Evolutionary conservation across 108 stramenopile species (phyloP), one percentile per base, ranked within the genome.

Genomic region (Epipyxis sp.): DNA sequence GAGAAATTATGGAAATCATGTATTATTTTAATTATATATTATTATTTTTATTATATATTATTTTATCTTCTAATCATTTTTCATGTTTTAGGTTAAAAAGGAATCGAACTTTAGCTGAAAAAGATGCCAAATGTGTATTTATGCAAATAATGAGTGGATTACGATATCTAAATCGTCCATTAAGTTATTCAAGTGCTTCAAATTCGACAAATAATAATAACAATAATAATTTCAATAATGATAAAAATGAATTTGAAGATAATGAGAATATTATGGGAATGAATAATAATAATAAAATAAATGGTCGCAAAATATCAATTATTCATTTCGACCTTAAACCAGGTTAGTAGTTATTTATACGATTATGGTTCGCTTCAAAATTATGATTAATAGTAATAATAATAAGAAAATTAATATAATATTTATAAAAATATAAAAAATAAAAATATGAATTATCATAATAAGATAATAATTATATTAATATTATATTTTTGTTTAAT

Each of bases 311-410:
- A 6, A 59, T 6, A 76, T 69, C 94, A 0, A 95, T 99, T 74
- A 99, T 99, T 77, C 98, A 99, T 81, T 99, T 97, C 79, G 98
- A 99, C 80, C 86, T 99, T 32, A 99, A 96, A 78, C 94, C 94
- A 27, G 46, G 46, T 50, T 13, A 13, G 46, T 50, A 13, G 6
- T 50, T 20, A 13, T 50, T n/a, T n/a, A n/a, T n/a, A n/a, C n/a
- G n/a, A n/a, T n/a, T n/a, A n/a, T n/a, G n/a, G n/a, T n/a, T n/a
- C n/a, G n/a, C n/a, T n/a, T n/a, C n/a, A n/a, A n/a, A n/a, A n/a
- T n/a, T n/a, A n/a, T n/a, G n/a, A n/a, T n/a, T n/a, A n/a, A n/a
- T n/a, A n/a, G n/a, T n/a, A n/a, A n/a, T n/a, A n/a, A n/a, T n/a
- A n/a, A n/a, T n/a, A n/a, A n/a, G n/a, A n/a, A n/a, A n/a, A n/a